These are phyloP conservation scores for Lichtheimia ramosa DNA, from an alignment of 371 early-diverging fungal genomes.

Conservation along the genomic window DNA sequence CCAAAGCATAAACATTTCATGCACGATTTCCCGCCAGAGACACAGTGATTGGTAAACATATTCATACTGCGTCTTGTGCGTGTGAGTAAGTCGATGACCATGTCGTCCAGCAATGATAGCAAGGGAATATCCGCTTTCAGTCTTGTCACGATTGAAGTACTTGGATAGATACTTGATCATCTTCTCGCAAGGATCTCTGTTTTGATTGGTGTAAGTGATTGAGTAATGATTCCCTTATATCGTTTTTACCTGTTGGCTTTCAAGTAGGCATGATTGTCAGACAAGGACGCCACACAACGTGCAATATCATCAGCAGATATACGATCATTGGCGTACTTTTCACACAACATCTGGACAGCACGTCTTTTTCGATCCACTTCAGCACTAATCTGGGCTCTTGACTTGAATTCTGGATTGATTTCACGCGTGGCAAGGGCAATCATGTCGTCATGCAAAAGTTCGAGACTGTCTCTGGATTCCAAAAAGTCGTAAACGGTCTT, in stretches of 20 bases:
- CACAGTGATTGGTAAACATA: slow-evolving; percentile 93
- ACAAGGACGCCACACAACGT: slow-evolving; percentile 89
- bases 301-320: slow-evolving; percentile 71
- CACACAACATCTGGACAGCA: slow-evolving; percentile 81
- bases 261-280: slow-evolving; percentile 94
- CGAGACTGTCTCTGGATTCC: slow-evolving; percentile 60
- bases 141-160: slow-evolving; percentile 64
- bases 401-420: slow-evolving; percentile 80
- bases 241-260: slow-evolving; percentile 67
- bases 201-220: background rate
- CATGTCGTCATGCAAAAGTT: slow-evolving; percentile 77
- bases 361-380: slow-evolving; percentile 89
- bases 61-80: slow-evolving; percentile 86
- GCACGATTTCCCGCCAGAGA: slow-evolving; percentile 92
- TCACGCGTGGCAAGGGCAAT: slow-evolving; percentile 89
- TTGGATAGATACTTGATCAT: slow-evolving; percentile 81
- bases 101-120: slow-evolving; percentile 81
- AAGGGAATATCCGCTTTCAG: slow-evolving; percentile 71
- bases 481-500: slow-evolving; percentile 85
- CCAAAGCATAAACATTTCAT: slow-evolving; percentile 98
- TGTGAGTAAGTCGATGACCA: slow-evolving; percentile 91
- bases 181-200: slow-evolving; percentile 93
- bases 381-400: slow-evolving; percentile 70
- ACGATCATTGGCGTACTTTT: slow-evolving; percentile 69
- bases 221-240: background rate